phyloP scores from a whole-genome alignment of 441 rosid genomes.

The Brassica hybrid region DNA sequence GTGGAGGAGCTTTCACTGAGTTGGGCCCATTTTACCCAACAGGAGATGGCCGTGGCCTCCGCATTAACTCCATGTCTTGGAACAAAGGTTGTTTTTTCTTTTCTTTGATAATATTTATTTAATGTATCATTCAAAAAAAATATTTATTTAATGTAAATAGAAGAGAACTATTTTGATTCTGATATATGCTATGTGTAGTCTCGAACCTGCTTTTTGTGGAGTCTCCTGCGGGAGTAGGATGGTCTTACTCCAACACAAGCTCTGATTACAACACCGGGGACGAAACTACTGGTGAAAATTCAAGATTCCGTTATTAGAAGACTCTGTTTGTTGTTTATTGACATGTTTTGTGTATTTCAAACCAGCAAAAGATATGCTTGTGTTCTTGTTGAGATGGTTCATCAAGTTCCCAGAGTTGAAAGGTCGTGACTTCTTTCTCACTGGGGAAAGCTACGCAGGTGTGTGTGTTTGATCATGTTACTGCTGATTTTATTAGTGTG shows the following conservation, averaged over 20 bases:
- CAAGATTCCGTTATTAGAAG: neutral
- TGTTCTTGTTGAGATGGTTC: constrained; percentile 73
- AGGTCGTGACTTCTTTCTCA: constrained; percentile 67
- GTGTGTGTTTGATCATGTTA: constrained; percentile 38
- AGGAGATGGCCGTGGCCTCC: constrained; percentile 82
- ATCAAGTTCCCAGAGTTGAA: constrained; percentile 76
- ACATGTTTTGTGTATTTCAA: neutral
- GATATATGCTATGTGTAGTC: constrained; percentile 37
- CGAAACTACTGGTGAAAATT: constrained; percentile 56
- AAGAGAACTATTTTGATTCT: neutral
- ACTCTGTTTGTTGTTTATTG: no score
- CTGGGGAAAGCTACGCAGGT: constrained; percentile 96
- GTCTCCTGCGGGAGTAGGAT: constrained; percentile 92
- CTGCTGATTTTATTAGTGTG: neutral
- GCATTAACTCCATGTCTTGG: constrained; percentile 80
- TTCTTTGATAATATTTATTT: no score
- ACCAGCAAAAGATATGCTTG: constrained; percentile 72
- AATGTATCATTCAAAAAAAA: no score
- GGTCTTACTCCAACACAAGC: constrained; percentile 84
- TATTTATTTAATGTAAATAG: no score
- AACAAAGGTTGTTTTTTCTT: constrained; percentile 63
- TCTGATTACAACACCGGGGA: constrained; percentile 74
- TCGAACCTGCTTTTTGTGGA: constrained; percentile 91
- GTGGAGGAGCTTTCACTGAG: constrained; percentile 94
- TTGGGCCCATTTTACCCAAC: constrained; percentile 83